A percentile compares a stretch with the other conserved stretches of the same genome.
These are phyloP conservation scores for Microbotryomycetes sp. DNA, from an alignment of 1,284 basidiomycete species.

Conservation along the genomic window DNA sequence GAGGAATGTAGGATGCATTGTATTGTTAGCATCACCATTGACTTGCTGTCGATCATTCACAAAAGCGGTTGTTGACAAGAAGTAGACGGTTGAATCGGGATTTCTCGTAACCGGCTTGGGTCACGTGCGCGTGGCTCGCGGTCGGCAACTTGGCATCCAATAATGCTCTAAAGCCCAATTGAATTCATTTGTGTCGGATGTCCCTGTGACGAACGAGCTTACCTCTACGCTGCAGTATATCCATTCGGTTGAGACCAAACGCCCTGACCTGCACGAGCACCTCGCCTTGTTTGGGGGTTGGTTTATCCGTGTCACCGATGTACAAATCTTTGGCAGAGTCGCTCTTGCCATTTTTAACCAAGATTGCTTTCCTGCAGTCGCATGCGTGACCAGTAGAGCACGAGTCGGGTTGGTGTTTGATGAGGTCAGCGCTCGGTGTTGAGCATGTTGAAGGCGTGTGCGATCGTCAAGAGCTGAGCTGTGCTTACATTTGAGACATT, in stretches of 20 bases:
- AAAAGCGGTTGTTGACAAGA: neutral
- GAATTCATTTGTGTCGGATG: neutral
- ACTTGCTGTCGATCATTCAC: neutral
- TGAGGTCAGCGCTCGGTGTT: neutral
- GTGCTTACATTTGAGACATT: slow-evolving; percentile 15
- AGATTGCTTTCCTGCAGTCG: slow-evolving; percentile 26
- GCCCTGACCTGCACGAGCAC: slow-evolving; percentile 50
- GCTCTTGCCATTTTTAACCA: slow-evolving; percentile 29
- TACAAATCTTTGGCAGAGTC: slow-evolving; percentile 26
- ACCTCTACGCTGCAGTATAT: slow-evolving; percentile 58
- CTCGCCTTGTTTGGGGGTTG: slow-evolving; percentile 23
- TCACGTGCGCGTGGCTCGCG: too few relatives aligned
- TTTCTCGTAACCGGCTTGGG: too few relatives aligned
- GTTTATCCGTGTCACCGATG: slow-evolving; percentile 27
- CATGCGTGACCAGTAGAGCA: too few relatives aligned
- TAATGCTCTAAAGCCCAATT: neutral
- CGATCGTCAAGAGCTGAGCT: neutral
- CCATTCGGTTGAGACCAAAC: slow-evolving; percentile 85
- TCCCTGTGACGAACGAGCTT: neutral
- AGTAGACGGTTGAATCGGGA: neutral
- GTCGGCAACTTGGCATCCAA: too few relatives aligned
- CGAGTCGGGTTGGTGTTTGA: too few relatives aligned
- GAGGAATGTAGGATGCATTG: too few relatives aligned
- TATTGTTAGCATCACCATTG: slow-evolving; percentile 51
- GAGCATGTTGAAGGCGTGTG: neutral